A percentile compares a stretch with the other conserved stretches of the same genome.
These are phyloP conservation scores for Pestalotiopsis sp. DNA, from an alignment of 2,329 filamentous ascomycete genomes.

Conservation along the genomic window DNA sequence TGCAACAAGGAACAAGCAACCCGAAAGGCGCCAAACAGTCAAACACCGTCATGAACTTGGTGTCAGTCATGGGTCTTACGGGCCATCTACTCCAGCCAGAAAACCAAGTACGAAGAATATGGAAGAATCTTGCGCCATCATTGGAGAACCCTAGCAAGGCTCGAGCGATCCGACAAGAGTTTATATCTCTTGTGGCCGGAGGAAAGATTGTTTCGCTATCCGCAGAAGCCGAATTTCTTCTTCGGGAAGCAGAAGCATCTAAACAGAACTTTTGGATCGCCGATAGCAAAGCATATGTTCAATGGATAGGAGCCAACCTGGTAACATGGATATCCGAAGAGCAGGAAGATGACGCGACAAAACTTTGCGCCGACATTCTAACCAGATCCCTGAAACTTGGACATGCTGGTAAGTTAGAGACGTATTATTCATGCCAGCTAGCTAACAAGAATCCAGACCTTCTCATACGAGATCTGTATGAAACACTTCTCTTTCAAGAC, in stretches of 20 bases:
- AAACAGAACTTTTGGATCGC: constrained; percentile 59
- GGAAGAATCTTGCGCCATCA: constrained; percentile 21
- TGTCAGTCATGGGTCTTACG: constrained; percentile 47
- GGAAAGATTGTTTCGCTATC: constrained; percentile 53
- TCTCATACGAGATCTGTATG: constrained; percentile 36
- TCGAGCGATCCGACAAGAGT: constrained; percentile 43
- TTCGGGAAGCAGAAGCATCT: constrained; percentile 39
- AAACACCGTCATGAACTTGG: constrained; percentile 46
- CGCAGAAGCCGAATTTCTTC: constrained; percentile 57
- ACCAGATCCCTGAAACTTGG: constrained; percentile 70
- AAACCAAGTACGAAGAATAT: constrained; percentile 18
- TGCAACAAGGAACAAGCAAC: constrained; percentile 50
- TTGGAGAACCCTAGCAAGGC: constrained; percentile 23
- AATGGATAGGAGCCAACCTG: constrained; percentile 74
- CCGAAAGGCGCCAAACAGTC: constrained; percentile 40
- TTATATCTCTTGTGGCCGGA: constrained; percentile 49
- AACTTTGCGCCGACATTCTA: constrained; percentile 50
- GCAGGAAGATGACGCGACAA: constrained; percentile 38
- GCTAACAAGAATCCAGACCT: constrained; percentile 36
- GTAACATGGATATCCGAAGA: constrained; percentile 41
- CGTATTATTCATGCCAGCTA: background rate
- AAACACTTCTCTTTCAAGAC: constrained; percentile 25
- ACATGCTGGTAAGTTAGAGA: constrained; percentile 62
- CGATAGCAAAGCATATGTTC: constrained; percentile 65
- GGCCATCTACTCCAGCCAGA: constrained; percentile 42